A percentile compares a stretch with the other conserved stretches of the same genome.
phyloP scores from a whole-genome alignment of 1,139 yeast species.

The Pichia norvegensis region DNA sequence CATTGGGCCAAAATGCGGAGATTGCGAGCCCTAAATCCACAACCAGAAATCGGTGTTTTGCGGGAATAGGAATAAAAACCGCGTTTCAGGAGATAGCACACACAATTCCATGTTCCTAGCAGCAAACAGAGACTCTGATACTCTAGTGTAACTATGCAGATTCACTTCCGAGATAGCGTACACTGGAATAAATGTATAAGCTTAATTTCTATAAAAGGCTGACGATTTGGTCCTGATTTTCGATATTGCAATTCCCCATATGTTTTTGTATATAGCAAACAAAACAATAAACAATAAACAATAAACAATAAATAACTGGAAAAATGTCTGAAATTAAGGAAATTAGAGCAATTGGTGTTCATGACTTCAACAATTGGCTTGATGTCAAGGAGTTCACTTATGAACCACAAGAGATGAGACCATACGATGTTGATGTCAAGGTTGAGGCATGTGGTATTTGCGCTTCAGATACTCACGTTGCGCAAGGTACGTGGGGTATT shows the following conservation, averaged over 20 bases:
- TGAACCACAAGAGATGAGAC: conserved; percentile 37
- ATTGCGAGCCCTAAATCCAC: too few species aligned
- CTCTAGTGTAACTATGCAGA: too few species aligned
- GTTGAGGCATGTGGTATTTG: conserved; percentile 51
- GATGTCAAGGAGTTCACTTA: conserved; percentile 36
- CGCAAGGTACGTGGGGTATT: conserved; percentile 34
- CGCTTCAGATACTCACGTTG: conserved; percentile 44
- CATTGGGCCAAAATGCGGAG: too few species aligned
- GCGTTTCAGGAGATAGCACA: too few species aligned
- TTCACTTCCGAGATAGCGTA: too few species aligned
- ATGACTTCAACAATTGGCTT: conserved; percentile 34
- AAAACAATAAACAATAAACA: background rate
- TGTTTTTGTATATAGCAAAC: background rate
- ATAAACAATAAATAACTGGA: too few species aligned
- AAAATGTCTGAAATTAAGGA: conserved; percentile 7
- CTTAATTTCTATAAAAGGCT: too few species aligned
- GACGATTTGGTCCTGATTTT: background rate
- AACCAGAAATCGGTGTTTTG: too few species aligned
- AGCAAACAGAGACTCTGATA: too few species aligned
- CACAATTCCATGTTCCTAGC: too few species aligned
- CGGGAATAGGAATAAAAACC: too few species aligned
- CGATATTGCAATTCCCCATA: background rate
- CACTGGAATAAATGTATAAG: too few species aligned
- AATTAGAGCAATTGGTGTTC: conserved; percentile 37
- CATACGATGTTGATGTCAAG: conserved; percentile 46